A percentile compares a stretch with the other conserved stretches of the same genome.
Conservation (phyloP, 176 grass and related monocot genomes). For the Ampelocalamus luodianensis region DNA sequence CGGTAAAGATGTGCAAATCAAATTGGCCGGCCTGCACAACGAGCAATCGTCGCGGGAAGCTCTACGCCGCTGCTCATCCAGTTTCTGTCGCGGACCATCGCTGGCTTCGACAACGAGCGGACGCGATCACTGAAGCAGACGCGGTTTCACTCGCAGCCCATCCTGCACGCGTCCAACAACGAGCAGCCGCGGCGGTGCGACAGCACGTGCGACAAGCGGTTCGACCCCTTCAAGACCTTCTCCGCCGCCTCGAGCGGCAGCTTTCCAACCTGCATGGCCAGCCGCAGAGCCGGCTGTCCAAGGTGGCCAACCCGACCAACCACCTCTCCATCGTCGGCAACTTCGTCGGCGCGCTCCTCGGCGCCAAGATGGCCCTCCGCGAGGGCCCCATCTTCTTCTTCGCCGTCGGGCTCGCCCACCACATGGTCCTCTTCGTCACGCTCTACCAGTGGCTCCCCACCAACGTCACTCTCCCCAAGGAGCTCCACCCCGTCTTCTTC, state of each 20-base stretch:
- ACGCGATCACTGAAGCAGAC: slow-evolving; percentile 60
- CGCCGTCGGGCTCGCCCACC: slow-evolving; percentile 85
- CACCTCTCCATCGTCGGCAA: slow-evolving; percentile 92
- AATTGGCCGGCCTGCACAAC: slow-evolving; percentile 1
- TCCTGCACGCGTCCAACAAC: slow-evolving; percentile 35
- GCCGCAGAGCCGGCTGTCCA: slow-evolving; percentile 69
- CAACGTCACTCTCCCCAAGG: slow-evolving; percentile 83
- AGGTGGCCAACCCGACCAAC: slow-evolving; percentile 92
- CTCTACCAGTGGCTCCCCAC: slow-evolving; percentile 96
- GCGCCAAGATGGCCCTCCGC: slow-evolving; percentile 71
- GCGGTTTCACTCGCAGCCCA: slow-evolving; percentile 71
- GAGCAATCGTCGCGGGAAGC: slow-evolving; percentile 6
- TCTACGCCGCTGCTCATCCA: slow-evolving; percentile 47
- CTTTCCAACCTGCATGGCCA: slow-evolving; percentile 82
- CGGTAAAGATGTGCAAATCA: slow-evolving; percentile 30
- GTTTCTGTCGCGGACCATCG: slow-evolving; percentile 41
- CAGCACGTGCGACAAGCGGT: slow-evolving; percentile 58
- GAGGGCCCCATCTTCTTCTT: slow-evolving; percentile 93
- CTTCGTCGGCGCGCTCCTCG: slow-evolving; percentile 88
- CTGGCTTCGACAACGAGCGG: slow-evolving; percentile 65
- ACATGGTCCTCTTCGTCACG: slow-evolving; percentile 95
- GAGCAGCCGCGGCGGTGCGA: slow-evolving; percentile 24
- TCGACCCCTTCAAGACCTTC: slow-evolving; percentile 94
- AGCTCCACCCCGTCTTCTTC: slow-evolving; percentile 98
- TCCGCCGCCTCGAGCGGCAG: slow-evolving; percentile 82